Conservation (phyloP, 345 rosid species). For the Psidium friedrichsthalianum region DNA sequence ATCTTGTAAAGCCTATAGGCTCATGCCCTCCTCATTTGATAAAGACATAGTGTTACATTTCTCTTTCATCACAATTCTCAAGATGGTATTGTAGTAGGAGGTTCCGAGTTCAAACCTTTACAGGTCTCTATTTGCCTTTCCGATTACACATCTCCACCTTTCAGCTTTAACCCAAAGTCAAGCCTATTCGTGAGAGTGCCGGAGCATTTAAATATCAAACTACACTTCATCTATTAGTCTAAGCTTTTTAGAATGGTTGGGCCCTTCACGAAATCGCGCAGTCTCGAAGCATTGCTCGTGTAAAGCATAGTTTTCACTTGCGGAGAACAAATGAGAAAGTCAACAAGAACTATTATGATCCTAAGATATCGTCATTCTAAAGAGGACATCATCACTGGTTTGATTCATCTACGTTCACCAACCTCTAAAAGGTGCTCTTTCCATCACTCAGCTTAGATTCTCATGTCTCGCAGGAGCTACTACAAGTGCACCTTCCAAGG, state of each 20-base stretch:
- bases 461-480: slow-evolving; percentile 24
- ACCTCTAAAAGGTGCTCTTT: neutral
- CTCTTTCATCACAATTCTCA: neutral
- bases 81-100: neutral
- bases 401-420: neutral
- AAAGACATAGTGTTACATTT: neutral
- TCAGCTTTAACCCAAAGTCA: too few species aligned
- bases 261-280: neutral
- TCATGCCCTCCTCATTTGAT: neutral
- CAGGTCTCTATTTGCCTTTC: neutral
- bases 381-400: neutral
- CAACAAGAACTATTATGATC: neutral
- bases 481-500: slow-evolving; percentile 26
- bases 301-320: neutral
- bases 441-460: neutral
- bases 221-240: neutral
- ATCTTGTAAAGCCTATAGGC: neutral
- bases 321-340: neutral
- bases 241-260: neutral
- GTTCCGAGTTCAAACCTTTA: neutral
- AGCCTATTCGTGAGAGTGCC: neutral
- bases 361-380: neutral
- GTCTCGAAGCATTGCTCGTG: neutral
- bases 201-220: neutral
- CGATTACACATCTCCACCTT: too few species aligned